Conservation (phyloP, 2,329 filamentous ascomycete genomes). For the Aspergillus fumigatus region DNA sequence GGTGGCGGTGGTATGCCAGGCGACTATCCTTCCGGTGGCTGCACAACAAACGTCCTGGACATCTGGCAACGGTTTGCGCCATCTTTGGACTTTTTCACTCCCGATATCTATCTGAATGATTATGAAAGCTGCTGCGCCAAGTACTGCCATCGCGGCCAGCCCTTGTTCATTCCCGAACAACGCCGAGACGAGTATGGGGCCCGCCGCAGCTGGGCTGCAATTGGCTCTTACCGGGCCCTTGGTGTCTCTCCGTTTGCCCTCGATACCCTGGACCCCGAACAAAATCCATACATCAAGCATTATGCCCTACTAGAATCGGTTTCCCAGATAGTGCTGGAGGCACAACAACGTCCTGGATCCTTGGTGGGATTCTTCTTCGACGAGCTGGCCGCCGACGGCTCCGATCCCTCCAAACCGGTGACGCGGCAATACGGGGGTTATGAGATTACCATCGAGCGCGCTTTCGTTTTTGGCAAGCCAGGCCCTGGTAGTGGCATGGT, state of each 20-base stretch:
- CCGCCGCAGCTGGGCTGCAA: slow-evolving; percentile 37
- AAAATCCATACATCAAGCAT: slow-evolving; percentile 23
- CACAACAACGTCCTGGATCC: slow-evolving; percentile 31
- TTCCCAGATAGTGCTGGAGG: slow-evolving; percentile 34
- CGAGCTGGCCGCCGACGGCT: slow-evolving; percentile 7
- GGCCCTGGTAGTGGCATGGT: slow-evolving; percentile 42
- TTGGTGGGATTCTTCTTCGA: slow-evolving; percentile 40
- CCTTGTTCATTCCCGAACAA: slow-evolving; percentile 48
- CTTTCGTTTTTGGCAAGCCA: slow-evolving; percentile 45
- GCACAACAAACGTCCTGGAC: slow-evolving; percentile 40
- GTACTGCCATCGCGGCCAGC: slow-evolving; percentile 40
- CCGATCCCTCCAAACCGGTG: slow-evolving; percentile 17
- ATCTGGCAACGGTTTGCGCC: slow-evolving; percentile 44
- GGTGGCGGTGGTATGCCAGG: slow-evolving; percentile 43
- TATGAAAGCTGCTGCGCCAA: slow-evolving; percentile 39
- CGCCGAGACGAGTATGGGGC: slow-evolving; percentile 43
- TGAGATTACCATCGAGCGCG: slow-evolving; percentile 39
- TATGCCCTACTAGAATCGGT: slow-evolving; percentile 39
- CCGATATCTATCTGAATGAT: slow-evolving; percentile 47
- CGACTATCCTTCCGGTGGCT: slow-evolving; percentile 47
- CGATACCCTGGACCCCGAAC: slow-evolving; percentile 35
- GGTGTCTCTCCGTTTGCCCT: slow-evolving; percentile 39
- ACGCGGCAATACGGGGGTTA: slow-evolving; percentile 28
- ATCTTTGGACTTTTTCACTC: slow-evolving; percentile 44
- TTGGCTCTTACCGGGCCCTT: slow-evolving; percentile 33